phyloP scores from a whole-genome alignment of 140 eudicot genomes.

The Stevia rebaudiana region DNA sequence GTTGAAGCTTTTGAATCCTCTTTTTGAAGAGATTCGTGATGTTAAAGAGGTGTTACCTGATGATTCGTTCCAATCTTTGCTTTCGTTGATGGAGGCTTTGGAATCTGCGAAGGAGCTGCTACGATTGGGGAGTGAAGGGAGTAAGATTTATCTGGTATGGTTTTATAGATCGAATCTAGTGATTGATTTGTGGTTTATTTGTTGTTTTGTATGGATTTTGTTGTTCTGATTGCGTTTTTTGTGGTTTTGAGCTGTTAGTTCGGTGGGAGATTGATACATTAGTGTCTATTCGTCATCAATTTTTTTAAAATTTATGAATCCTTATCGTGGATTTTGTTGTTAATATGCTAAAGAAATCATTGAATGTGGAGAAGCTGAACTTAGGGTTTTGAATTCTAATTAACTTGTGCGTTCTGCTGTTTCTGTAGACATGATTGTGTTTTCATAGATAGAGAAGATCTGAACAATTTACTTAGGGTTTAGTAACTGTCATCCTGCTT shows the following conservation, averaged over 20 bases:
- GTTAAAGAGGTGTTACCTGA: conserved; percentile 36
- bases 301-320: conserved; percentile 4
- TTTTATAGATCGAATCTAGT: background rate
- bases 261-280: conserved; percentile 7
- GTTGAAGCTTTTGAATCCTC: conserved; percentile 69
- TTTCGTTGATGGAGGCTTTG: conserved; percentile 35
- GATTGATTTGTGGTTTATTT: conserved; percentile 5
- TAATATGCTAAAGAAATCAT: background rate
- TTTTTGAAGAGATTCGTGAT: conserved; percentile 92
- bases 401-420: conserved; percentile 1
- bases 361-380: background rate
- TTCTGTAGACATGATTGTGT: background rate
- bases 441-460: background rate
- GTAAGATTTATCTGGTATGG: conserved; percentile 72
- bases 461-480: conserved; percentile 15
- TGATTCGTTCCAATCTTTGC: conserved; percentile 31
- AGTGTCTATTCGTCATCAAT: background rate
- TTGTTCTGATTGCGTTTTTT: background rate
- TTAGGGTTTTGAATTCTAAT: conserved; percentile 20
- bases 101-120: conserved; percentile 63
- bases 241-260: background rate
- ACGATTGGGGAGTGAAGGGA: conserved; percentile 62
- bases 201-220: background rate
- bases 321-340: conserved; percentile 11
- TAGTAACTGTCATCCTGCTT: background rate